Conservation (phyloP, 2,329 filamentous ascomycete genomes). For the Neopestalotiopsis sp. region DNA sequence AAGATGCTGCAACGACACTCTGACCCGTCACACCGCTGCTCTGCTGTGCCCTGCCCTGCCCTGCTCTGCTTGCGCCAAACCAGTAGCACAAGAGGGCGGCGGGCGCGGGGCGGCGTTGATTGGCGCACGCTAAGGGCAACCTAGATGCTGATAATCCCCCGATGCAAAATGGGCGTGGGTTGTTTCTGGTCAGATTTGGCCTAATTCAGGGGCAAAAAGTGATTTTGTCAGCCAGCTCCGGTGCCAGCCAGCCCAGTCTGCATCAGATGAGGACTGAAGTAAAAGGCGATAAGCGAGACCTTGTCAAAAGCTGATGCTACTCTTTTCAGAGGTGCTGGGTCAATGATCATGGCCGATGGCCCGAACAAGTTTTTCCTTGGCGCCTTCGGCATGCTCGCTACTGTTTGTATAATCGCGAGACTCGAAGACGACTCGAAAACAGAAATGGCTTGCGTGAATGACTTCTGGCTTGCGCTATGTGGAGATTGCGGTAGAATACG, state of each 20-base stretch:
- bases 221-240: neutral
- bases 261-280: neutral
- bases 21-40: conserved; percentile 12
- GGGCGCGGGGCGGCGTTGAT: neutral
- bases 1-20: conserved; percentile 1
- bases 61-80: too few relatives aligned
- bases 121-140: neutral
- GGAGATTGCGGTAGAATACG: neutral
- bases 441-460: neutral
- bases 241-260: neutral
- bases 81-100: neutral
- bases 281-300: neutral
- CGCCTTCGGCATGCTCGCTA: too few relatives aligned
- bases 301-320: neutral
- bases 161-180: neutral
- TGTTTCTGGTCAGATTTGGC: neutral
- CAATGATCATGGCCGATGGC: too few relatives aligned
- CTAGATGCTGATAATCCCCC: conserved; percentile 14
- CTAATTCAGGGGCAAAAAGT: conserved; percentile 9
- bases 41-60: too few relatives aligned
- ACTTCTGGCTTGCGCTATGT: neutral
- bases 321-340: neutral
- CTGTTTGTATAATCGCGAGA: too few relatives aligned
- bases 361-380: too few relatives aligned
- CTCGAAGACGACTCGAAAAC: too few relatives aligned